Evolutionary conservation across 345 rosid genomes (phyloP), one percentile per base, ranked within the genome.

Genomic region (Ricinus communis): DNA sequence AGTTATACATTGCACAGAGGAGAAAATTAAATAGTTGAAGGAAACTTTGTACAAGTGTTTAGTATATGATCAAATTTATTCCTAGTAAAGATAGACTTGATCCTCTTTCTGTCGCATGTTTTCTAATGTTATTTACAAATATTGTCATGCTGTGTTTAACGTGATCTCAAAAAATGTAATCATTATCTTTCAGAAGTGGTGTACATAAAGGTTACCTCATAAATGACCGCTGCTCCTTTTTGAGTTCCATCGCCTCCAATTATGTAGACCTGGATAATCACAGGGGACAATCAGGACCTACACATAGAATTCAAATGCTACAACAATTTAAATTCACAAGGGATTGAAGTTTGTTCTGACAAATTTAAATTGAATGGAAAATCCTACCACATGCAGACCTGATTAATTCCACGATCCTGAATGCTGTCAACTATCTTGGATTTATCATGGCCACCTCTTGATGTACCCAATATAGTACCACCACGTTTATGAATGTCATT

Each of bases 201-300:
- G 16, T 41, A 46, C 6, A 31, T 8, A 62, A 14, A 52, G 28
- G 18, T 68, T 77, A 93, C 96, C 90, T 90, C 85, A 55, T 77
- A 90, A 52, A 90, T 82, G 38, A 82, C 82, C 65, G 84, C 80
- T 38, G 90, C 91, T 81, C 90, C 96, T 70, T 76, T 90, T 78
- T 83, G 96, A 70, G 90, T 86, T 80, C 96, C 96, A 83, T 90
- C 96, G 52, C 96, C 96, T 71, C 96, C 96, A 72, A 88, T 87
- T 69, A 90, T 85, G 74, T 87, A 90, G 60, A 88, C 96, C 96
- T 90, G 74, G 45, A 74, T 52, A 75, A 66, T 28, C 36, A 71
- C 64, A 47, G 57, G 64, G 55, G 14, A 56, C 22, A 68, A 68
- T 53, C 30, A 67, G 69, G 71, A 56, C 47, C 51, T 28, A 59